phyloP scores from a whole-genome alignment of 495 filamentous ascomycete genomes.

The Penicillium subrubescens region DNA sequence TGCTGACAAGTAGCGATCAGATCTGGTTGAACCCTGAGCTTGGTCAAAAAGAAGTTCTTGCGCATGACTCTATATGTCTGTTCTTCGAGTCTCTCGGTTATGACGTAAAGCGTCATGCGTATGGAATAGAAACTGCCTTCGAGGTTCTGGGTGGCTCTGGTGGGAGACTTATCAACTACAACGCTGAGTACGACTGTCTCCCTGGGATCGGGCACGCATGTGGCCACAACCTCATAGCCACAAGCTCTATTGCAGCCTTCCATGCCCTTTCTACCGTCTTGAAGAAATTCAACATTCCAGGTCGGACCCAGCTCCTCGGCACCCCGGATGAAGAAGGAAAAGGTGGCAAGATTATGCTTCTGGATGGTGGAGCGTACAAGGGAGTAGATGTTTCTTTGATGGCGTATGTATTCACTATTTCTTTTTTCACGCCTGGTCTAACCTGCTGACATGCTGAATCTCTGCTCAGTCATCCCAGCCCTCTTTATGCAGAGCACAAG shows the following conservation, averaged over 20 bases:
- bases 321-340: constrained; percentile 1
- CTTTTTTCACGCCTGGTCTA: background rate
- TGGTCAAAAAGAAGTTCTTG: constrained; percentile 2
- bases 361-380: constrained; percentile 1
- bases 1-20: background rate
- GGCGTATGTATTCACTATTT: constrained; percentile 2
- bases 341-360: constrained; percentile 1
- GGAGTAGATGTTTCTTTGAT: constrained; percentile 2
- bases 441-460: background rate
- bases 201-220: no score
- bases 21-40: constrained; percentile 1
- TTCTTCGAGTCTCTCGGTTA: background rate
- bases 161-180: no score
- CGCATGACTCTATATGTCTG: constrained; percentile 1
- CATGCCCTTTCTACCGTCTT: constrained; percentile 1
- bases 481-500: constrained; percentile 1
- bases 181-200: no score
- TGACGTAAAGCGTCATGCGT: background rate
- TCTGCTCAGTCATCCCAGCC: constrained; percentile 1
- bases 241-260: background rate
- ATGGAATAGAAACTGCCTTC: background rate
- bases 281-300: background rate
- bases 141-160: no score
- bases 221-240: no score
- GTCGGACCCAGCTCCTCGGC: constrained; percentile 1